These are phyloP conservation scores for Furcasterigmium sp. DNA, from an alignment of 2,329 filamentous ascomycete genomes.

Conservation along the genomic window DNA sequence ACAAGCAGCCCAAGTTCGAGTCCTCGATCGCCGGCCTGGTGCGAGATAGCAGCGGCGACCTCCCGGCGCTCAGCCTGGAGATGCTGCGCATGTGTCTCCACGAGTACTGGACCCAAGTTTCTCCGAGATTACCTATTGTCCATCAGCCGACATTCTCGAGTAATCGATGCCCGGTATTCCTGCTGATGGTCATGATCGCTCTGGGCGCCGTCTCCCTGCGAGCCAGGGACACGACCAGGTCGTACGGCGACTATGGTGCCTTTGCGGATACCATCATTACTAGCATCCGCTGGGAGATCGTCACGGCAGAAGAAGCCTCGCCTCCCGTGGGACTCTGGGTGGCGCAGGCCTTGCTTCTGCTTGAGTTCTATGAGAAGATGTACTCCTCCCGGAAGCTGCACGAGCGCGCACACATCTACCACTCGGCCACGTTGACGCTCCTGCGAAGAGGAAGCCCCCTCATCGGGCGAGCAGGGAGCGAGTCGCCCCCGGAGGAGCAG, in stretches of 20 bases:
- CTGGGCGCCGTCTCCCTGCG: slow-evolving; percentile 78
- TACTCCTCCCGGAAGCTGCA: slow-evolving; percentile 78
- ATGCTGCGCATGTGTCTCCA: slow-evolving; percentile 82
- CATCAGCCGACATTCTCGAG: slow-evolving; percentile 83
- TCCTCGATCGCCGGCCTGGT: slow-evolving; percentile 14
- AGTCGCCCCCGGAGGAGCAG: slow-evolving; percentile 68
- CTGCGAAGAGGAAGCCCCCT: slow-evolving; percentile 83
- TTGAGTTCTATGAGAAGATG: slow-evolving; percentile 92
- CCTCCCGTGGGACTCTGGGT: slow-evolving; percentile 85
- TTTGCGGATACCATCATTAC: slow-evolving; percentile 59
- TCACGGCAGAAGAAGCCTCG: slow-evolving; percentile 74
- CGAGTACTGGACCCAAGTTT: slow-evolving; percentile 86
- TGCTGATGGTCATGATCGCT: slow-evolving; percentile 77
- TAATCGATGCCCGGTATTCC: slow-evolving; percentile 69
- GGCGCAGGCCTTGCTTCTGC: slow-evolving; percentile 74
- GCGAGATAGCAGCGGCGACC: slow-evolving; percentile 26
- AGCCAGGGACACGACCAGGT: slow-evolving; percentile 52
- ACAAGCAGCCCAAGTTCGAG: slow-evolving; percentile 36
- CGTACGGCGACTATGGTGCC: slow-evolving; percentile 34
- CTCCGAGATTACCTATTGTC: slow-evolving; percentile 79
- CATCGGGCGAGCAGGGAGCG: slow-evolving; percentile 72
- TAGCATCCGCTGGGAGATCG: slow-evolving; percentile 75
- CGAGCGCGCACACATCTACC: slow-evolving; percentile 85
- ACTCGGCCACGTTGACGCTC: slow-evolving; percentile 77
- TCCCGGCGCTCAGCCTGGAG: slow-evolving; percentile 57